These are phyloP conservation scores for Halophytophthora polymorphica DNA, from an alignment of 352 stramenopile genomes.

Conservation along the genomic window DNA sequence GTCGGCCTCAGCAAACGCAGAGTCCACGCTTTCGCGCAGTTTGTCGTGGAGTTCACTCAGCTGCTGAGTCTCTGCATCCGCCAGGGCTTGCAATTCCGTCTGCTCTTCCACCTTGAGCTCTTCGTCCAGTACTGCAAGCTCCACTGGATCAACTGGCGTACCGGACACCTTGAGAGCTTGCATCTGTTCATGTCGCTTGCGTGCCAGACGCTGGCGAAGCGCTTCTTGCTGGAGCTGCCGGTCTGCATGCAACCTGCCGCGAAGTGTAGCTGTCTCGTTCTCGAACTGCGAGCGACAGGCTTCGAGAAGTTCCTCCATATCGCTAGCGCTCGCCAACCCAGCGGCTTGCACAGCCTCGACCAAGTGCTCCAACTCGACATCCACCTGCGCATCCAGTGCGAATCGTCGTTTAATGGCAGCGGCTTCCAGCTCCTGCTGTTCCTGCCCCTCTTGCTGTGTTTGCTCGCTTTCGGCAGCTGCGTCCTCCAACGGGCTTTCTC, in stretches of 20 bases:
- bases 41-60: constrained; percentile 10
- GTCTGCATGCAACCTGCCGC: constrained; percentile 12
- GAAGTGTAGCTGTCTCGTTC: constrained; percentile 17
- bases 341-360: constrained; percentile 17
- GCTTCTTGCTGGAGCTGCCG: constrained; percentile 19
- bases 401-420: constrained; percentile 16
- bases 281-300: constrained; percentile 27
- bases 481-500: neutral
- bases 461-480: neutral
- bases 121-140: constrained; percentile 10
- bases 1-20: constrained; percentile 17
- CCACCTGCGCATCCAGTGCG: constrained; percentile 17
- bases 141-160: neutral
- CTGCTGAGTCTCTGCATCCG: constrained; percentile 8
- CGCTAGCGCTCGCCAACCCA: constrained; percentile 10
- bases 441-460: constrained; percentile 8
- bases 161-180: constrained; percentile 6
- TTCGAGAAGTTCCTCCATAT: constrained; percentile 28
- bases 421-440: constrained; percentile 15
- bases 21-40: constrained; percentile 8
- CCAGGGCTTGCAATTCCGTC: constrained; percentile 3
- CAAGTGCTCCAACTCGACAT: constrained; percentile 26
- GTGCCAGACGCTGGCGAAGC: constrained; percentile 15
- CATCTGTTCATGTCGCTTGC: constrained; percentile 10
- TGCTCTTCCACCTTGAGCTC: constrained; percentile 7